Evolutionary conservation across 176 grass and related monocot species (phyloP).

Genomic region (Carex parvula): DNA sequence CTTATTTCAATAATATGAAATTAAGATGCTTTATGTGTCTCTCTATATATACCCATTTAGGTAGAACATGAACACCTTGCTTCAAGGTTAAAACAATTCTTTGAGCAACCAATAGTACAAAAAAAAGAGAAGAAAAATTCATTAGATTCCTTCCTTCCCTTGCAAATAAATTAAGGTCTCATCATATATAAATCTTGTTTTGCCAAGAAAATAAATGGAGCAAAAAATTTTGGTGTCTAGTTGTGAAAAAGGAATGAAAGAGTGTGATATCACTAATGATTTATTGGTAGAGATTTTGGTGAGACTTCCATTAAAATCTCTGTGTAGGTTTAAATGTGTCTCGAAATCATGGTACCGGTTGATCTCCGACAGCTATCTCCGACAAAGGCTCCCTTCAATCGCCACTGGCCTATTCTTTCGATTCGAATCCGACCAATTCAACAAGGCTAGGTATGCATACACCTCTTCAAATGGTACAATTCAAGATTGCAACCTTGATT

Average conservation of each 20-base stretch:
- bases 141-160: not conserved
- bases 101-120: not conserved
- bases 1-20: too few species aligned
- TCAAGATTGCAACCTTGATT: constrained; percentile 32
- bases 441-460: constrained; percentile 33
- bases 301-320: constrained; percentile 39
- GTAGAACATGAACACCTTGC: not conserved
- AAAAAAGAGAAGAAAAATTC: not conserved
- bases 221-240: not conserved
- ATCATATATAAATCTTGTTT: not conserved
- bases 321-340: constrained; percentile 49
- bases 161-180: not conserved
- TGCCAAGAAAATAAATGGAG: not conserved
- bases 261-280: constrained; percentile 26
- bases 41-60: too few species aligned
- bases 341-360: constrained; percentile 48
- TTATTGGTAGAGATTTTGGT: constrained; percentile 47
- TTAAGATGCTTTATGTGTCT: too few species aligned
- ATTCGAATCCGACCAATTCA: not conserved
- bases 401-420: constrained; percentile 45
- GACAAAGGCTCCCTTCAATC: constrained; percentile 30
- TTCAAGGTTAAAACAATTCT: not conserved
- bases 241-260: not conserved
- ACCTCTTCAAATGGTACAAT: not conserved
- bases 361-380: constrained; percentile 43